Conservation (phyloP, 2,329 filamentous ascomycete species). For the Nemania diffusa region DNA sequence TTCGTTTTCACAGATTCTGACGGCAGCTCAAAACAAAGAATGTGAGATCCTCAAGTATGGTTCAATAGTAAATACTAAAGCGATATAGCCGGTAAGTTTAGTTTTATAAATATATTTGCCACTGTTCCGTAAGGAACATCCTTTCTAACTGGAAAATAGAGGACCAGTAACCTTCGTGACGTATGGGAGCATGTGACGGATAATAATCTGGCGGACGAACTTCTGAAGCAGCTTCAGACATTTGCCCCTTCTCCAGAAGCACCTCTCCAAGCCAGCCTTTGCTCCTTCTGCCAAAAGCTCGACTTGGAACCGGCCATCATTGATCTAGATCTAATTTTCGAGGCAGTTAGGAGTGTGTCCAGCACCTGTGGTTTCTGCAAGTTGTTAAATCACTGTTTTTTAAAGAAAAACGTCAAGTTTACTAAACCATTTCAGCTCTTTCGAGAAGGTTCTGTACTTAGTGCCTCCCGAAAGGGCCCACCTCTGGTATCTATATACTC, state of each 20-base stretch:
- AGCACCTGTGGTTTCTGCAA: conserved; percentile 4
- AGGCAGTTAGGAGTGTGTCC: neutral
- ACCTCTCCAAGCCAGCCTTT: neutral
- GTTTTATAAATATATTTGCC: no score
- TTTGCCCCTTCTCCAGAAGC: neutral
- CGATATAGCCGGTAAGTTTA: no score
- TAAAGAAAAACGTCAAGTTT: neutral
- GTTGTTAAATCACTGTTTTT: neutral
- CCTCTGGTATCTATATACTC: conserved; percentile 9
- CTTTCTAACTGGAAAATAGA: no score
- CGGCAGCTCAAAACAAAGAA: no score
- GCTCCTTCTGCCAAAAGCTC: conserved; percentile 4
- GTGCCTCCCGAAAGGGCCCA: neutral
- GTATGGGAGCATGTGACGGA: conserved; percentile 18
- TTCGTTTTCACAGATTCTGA: no score
- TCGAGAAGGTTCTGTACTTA: conserved; percentile 4
- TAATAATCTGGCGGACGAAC: neutral
- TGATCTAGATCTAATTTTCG: neutral
- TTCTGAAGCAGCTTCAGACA: neutral
- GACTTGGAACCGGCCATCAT: neutral
- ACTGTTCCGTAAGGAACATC: no score
- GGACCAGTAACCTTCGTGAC: conserved; percentile 7
- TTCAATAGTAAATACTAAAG: no score
- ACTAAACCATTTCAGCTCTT: conserved; percentile 1
- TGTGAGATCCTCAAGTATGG: no score